Percentiles rank a stretch among this genome's conserved stretches.
phyloP scores from a whole-genome alignment of 2,329 filamentous ascomycete genomes.

The Aspergillus ustus region DNA sequence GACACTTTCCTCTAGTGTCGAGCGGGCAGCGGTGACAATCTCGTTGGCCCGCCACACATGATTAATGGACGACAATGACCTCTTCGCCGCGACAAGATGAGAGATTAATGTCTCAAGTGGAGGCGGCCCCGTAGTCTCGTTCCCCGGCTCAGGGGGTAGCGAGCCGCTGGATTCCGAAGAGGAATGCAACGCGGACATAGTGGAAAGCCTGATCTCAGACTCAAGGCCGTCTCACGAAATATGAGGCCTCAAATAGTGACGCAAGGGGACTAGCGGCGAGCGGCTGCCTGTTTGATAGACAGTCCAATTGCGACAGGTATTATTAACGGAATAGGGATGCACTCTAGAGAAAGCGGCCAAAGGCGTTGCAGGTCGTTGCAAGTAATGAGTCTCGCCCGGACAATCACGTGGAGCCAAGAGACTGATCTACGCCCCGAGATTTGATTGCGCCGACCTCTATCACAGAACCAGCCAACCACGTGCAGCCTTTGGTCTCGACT shows the following conservation, averaged over 20 bases:
- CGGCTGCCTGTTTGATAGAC: neutral
- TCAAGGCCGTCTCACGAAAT: neutral
- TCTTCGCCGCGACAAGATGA: constrained; percentile 84
- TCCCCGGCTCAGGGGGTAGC: constrained; percentile 18
- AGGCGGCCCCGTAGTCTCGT: constrained; percentile 31
- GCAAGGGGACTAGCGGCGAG: neutral
- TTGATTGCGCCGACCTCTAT: neutral
- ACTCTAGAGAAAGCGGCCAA: neutral
- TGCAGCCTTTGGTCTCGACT: neutral
- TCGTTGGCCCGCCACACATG: constrained; percentile 86
- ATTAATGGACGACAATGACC: constrained; percentile 80
- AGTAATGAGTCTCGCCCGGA: neutral
- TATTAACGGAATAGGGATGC: neutral
- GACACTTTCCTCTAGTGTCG: constrained; percentile 77
- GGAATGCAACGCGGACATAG: constrained; percentile 40
- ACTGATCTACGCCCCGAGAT: neutral
- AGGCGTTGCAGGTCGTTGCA: neutral
- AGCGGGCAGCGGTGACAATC: constrained; percentile 76
- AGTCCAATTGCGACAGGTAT: constrained; percentile 2
- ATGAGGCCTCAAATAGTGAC: constrained; percentile 1
- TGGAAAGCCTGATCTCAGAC: neutral
- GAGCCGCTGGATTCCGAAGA: constrained; percentile 30
- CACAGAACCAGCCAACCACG: neutral
- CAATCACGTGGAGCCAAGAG: neutral
- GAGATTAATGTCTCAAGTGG: constrained; percentile 77